Conservation (phyloP, 2,329 filamentous ascomycete species). For the Orbilia javanica region DNA sequence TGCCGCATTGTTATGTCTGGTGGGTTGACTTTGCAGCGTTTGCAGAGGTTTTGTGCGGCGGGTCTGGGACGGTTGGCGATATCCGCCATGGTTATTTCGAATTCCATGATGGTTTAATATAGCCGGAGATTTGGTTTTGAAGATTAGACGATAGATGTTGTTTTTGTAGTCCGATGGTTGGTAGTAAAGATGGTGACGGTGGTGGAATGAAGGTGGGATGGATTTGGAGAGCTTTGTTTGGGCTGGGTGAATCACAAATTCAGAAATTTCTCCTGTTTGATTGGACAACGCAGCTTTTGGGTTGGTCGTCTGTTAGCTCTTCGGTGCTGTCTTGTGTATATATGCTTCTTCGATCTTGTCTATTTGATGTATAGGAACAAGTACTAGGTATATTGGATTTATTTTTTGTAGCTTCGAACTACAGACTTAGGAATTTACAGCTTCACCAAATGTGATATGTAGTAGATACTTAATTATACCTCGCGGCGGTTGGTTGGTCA, state of each 20-base stretch:
- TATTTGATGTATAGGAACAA: no score
- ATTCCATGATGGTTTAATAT: constrained; percentile 33
- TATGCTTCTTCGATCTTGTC: no score
- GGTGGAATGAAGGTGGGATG: neutral
- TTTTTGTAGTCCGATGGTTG: neutral
- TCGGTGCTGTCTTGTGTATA: no score
- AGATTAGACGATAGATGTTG: neutral
- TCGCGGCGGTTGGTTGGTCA: no score
- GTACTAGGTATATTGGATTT: no score
- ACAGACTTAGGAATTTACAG: no score
- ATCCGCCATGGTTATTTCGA: constrained; percentile 58
- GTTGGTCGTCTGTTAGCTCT: neutral
- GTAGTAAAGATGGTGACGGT: neutral
- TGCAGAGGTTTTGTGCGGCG: constrained; percentile 36
- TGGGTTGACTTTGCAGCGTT: constrained; percentile 33
- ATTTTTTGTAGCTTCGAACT: no score
- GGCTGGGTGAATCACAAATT: neutral
- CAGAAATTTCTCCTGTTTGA: neutral
- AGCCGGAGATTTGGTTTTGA: neutral
- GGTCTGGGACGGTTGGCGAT: constrained; percentile 41
- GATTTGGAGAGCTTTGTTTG: neutral
- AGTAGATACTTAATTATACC: no score
- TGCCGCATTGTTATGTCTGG: constrained; percentile 35
- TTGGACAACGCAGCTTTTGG: neutral
- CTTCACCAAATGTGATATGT: no score